Evolutionary conservation across 2,329 filamentous ascomycete species (phyloP).

Genomic region (Fusarium zealandicum): DNA sequence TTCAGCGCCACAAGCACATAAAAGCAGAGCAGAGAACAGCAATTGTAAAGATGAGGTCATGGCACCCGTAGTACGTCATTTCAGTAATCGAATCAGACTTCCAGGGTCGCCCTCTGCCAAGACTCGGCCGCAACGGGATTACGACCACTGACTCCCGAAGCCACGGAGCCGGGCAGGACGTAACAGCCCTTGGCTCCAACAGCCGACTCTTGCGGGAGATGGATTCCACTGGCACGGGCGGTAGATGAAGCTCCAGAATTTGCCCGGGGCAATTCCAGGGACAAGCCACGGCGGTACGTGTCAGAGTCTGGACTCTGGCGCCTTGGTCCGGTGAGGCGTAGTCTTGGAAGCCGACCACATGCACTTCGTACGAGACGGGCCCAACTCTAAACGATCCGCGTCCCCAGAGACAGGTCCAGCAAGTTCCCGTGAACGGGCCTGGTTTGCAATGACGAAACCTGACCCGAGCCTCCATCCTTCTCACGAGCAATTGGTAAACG

Average conservation of each 20-base stretch:
- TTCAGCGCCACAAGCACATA: not conserved
- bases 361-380: slow-evolving; percentile 22
- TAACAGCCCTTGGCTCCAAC: slow-evolving; percentile 8
- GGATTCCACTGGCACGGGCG: not conserved
- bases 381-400: slow-evolving; percentile 34
- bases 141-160: slow-evolving; percentile 29
- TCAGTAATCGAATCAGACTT: slow-evolving; percentile 21
- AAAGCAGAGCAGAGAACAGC: not conserved
- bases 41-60: slow-evolving; percentile 24
- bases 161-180: slow-evolving; percentile 20
- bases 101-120: slow-evolving; percentile 36
- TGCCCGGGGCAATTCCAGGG: not conserved
- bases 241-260: not conserved
- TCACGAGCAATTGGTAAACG: not conserved
- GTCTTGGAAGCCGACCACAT: slow-evolving; percentile 14
- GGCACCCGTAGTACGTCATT: not conserved
- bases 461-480: slow-evolving; percentile 6
- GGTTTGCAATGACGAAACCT: slow-evolving; percentile 22
- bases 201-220: not conserved
- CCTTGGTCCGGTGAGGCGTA: slow-evolving; percentile 27
- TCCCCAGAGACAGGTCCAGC: slow-evolving; percentile 11
- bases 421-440: slow-evolving; percentile 14
- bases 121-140: slow-evolving; percentile 37
- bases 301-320: slow-evolving; percentile 11
- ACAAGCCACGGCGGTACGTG: slow-evolving; percentile 15